These are phyloP conservation scores for Cardamine occulta DNA, from an alignment of 345 rosid genomes.

Conservation along the genomic window DNA sequence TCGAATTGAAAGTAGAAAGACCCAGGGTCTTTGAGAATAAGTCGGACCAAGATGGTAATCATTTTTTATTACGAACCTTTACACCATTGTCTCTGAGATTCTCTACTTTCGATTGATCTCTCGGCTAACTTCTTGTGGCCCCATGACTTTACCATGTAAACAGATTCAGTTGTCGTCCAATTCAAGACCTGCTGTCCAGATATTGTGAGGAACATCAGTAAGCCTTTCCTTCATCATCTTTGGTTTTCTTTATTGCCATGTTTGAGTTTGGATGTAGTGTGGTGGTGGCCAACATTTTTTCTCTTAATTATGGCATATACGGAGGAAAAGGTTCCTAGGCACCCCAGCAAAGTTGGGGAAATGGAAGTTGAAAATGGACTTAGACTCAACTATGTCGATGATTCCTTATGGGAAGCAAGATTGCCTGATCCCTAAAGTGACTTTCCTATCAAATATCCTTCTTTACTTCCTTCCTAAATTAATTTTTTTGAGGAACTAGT, in stretches of 20 bases:
- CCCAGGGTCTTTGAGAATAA: slow-evolving; percentile 56
- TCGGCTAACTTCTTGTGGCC: slow-evolving; percentile 12
- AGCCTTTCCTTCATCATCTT: slow-evolving; percentile 31
- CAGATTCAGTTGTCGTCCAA: slow-evolving; percentile 70
- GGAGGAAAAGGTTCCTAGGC: slow-evolving; percentile 97
- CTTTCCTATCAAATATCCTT: slow-evolving; percentile 94
- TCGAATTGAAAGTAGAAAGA: slow-evolving; percentile 50
- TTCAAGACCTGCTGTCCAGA: slow-evolving; percentile 85
- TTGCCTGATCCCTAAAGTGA: slow-evolving; percentile 55
- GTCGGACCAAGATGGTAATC: slow-evolving; percentile 60
- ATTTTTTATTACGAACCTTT: not conserved
- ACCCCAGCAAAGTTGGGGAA: slow-evolving; percentile 67
- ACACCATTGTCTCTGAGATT: slow-evolving; percentile 14
- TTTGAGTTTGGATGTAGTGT: slow-evolving; percentile 18
- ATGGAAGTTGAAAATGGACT: slow-evolving; percentile 84
- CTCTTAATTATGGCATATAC: slow-evolving; percentile 42
- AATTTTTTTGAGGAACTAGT: slow-evolving; percentile 18
- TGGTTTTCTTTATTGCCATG: slow-evolving; percentile 17
- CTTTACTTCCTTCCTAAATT: slow-evolving; percentile 14
- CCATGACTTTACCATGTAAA: slow-evolving; percentile 31
- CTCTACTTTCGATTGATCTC: slow-evolving; percentile 25
- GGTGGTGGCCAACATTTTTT: slow-evolving; percentile 16
- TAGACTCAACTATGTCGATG: slow-evolving; percentile 73
- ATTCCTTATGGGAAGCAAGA: slow-evolving; percentile 83
- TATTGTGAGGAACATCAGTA: slow-evolving; percentile 68